phyloP scores from a whole-genome alignment of 805 yeast genomes.

The Candida nonsorbophila region DNA sequence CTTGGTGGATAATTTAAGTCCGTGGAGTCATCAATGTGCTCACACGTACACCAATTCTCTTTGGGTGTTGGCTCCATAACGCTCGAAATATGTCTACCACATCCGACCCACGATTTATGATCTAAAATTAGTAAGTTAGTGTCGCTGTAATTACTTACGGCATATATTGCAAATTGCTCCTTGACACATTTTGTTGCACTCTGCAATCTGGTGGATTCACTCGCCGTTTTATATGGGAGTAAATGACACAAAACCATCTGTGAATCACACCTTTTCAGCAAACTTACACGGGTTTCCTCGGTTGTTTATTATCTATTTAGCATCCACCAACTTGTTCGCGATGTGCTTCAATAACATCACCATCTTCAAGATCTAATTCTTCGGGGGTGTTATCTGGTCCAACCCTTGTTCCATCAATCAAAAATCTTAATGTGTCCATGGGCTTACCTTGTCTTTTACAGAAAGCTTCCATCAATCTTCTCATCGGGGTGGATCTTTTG shows the following conservation, averaged over 20 bases:
- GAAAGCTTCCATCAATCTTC: constrained; percentile 94
- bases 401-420: constrained; percentile 90
- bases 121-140: constrained; percentile 13
- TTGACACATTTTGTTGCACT: constrained; percentile 31
- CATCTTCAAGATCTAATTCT: constrained; percentile 88
- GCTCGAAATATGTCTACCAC: constrained; percentile 47
- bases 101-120: constrained; percentile 62
- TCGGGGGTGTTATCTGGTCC: constrained; percentile 89
- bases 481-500: constrained; percentile 86
- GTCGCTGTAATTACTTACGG: constrained; percentile 11
- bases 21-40: constrained; percentile 34
- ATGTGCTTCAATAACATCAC: constrained; percentile 95
- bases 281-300: too few species aligned
- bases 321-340: constrained; percentile 84
- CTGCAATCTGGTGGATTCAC: too few species aligned
- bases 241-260: too few species aligned
- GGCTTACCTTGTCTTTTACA: constrained; percentile 97
- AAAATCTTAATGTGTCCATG: constrained; percentile 74
- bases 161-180: constrained; percentile 35
- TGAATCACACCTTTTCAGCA: too few species aligned
- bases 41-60: constrained; percentile 52
- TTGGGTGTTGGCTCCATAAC: constrained; percentile 52
- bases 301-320: not conserved
- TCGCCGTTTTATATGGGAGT: too few species aligned
- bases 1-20: constrained; percentile 46